Percentiles rank a stretch among this genome's conserved stretches.
Conservation (phyloP, 2,329 filamentous ascomycete species). For the Sarocladium kiliense region DNA sequence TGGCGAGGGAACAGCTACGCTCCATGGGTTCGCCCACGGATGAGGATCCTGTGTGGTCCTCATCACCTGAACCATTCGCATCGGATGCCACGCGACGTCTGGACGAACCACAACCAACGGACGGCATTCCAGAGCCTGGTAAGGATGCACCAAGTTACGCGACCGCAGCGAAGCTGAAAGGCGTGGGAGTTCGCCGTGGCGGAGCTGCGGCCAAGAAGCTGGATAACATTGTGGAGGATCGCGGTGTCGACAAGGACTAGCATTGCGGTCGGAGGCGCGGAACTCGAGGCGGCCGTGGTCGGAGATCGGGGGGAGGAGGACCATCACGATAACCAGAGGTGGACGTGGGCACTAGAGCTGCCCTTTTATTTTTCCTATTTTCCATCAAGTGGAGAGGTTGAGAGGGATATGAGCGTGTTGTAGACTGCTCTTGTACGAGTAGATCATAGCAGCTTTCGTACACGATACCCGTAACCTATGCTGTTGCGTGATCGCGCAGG, state of each 20-base stretch:
- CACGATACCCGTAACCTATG: no score
- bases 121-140: neutral
- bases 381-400: no score
- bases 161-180: slow-evolving; percentile 22
- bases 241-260: slow-evolving; percentile 1
- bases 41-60: neutral
- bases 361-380: neutral
- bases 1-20: slow-evolving; percentile 3
- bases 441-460: no score
- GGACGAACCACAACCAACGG: neutral
- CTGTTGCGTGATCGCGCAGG: no score
- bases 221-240: slow-evolving; percentile 10
- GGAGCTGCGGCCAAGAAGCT: slow-evolving; percentile 5
- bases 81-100: neutral
- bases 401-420: no score
- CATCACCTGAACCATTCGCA: neutral
- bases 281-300: neutral
- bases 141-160: slow-evolving; percentile 12
- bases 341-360: neutral
- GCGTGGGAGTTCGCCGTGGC: slow-evolving; percentile 17
- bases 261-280: neutral
- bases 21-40: neutral
- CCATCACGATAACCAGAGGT: neutral
- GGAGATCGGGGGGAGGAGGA: neutral
- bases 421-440: no score